phyloP scores from a whole-genome alignment of 345 rosid genomes.

The Moricandia arvensis region DNA sequence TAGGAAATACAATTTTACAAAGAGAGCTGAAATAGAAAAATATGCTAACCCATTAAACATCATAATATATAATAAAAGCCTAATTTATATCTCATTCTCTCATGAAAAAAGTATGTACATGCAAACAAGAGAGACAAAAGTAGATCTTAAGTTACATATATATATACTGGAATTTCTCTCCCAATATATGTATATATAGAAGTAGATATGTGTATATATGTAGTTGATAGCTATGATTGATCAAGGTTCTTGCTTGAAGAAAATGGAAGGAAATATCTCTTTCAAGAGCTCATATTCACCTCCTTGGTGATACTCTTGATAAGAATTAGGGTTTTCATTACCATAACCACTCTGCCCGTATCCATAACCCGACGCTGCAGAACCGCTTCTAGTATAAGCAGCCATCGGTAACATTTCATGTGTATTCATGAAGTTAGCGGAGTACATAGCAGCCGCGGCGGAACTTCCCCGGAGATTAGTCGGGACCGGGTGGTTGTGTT shows the following conservation, averaged over 20 bases:
- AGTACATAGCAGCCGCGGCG: constrained; percentile 48
- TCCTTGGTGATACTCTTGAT: constrained; percentile 43
- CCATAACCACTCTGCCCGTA: constrained; percentile 34
- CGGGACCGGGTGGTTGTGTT: constrained; percentile 80
- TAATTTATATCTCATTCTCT: constrained; percentile 26
- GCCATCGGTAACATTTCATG: constrained; percentile 43
- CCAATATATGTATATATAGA: neutral
- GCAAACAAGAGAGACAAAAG: constrained; percentile 27
- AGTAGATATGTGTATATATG: neutral
- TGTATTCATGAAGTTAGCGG: constrained; percentile 37
- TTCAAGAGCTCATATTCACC: constrained; percentile 73
- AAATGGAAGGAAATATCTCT: constrained; percentile 72
- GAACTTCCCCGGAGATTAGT: constrained; percentile 61
- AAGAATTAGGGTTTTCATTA: constrained; percentile 29
- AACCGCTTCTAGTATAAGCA: constrained; percentile 31
- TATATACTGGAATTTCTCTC: constrained; percentile 4
- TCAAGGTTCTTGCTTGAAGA: constrained; percentile 67
- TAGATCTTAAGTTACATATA: constrained; percentile 20
- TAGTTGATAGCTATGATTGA: constrained; percentile 1
- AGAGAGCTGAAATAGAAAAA: neutral
- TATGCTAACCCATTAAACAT: constrained; percentile 13
- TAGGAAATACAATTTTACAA: neutral
- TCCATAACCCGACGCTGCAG: constrained; percentile 32
- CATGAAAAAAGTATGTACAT: constrained; percentile 25
- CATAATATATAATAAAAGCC: constrained; percentile 6